Conservation (phyloP, 345 rosid species). For the Salix udensis region DNA sequence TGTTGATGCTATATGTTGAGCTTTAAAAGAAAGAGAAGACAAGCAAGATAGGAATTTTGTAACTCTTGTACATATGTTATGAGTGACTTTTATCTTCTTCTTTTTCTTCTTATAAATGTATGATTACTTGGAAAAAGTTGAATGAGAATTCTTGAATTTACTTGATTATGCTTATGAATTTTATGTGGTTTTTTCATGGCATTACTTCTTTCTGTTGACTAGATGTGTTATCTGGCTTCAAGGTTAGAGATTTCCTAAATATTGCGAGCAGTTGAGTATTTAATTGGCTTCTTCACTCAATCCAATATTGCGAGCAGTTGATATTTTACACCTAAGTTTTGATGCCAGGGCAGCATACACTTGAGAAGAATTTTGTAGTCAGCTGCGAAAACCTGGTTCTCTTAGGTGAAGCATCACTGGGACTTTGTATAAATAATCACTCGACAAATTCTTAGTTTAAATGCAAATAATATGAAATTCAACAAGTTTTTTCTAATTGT, state of each 20-base stretch:
- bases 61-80: conserved; percentile 14
- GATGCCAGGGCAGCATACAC: not conserved
- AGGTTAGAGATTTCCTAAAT: not conserved
- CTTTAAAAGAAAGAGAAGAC: conserved; percentile 12
- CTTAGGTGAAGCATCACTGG: not conserved
- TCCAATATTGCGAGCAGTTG: too few relatives aligned
- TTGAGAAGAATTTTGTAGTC: not conserved
- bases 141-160: conserved; percentile 18
- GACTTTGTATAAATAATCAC: not conserved
- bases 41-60: conserved; percentile 6
- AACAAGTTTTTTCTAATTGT: conserved; percentile 1
- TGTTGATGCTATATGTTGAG: conserved; percentile 17
- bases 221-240: not conserved
- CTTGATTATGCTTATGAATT: conserved; percentile 3
- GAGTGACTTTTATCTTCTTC: not conserved
- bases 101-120: not conserved
- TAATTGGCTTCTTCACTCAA: not conserved
- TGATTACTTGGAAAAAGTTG: conserved; percentile 11
- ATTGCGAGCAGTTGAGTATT: not conserved
- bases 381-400: not conserved
- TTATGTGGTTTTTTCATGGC: not conserved
- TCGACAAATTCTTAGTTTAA: too few relatives aligned
- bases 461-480: not conserved
- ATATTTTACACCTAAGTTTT: not conserved
- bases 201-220: not conserved